Conservation (phyloP, 768 basidiomycete genomes). For the Ephemerocybe angulata region DNA sequence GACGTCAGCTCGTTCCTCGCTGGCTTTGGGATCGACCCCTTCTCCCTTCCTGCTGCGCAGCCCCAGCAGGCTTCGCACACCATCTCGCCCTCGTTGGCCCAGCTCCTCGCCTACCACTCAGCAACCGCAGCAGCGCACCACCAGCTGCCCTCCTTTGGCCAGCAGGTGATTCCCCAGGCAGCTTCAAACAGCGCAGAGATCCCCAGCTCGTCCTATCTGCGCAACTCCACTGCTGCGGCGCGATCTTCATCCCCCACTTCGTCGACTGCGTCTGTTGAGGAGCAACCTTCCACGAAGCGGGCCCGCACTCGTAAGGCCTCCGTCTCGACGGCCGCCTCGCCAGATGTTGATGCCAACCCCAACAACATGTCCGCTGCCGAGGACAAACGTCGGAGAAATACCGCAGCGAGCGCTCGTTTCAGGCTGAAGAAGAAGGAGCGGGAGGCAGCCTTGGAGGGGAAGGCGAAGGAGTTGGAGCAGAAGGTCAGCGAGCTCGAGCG, state of each 20-base stretch:
- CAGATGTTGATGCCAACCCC: slow-evolving; percentile 24
- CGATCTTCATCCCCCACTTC: slow-evolving; percentile 13
- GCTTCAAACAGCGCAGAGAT: slow-evolving; percentile 17
- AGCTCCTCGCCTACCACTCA: slow-evolving; percentile 62
- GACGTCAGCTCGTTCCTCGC: slow-evolving; percentile 38
- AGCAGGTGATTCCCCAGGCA: slow-evolving; percentile 17
- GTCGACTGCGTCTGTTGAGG: slow-evolving; percentile 27
- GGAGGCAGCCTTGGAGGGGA: slow-evolving; percentile 82
- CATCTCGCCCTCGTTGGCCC: slow-evolving; percentile 58
- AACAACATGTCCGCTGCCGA: slow-evolving; percentile 53
- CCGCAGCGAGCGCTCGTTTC: slow-evolving; percentile 90
- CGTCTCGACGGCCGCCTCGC: slow-evolving; percentile 28
- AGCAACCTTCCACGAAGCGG: slow-evolving; percentile 47
- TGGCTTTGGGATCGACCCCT: slow-evolving; percentile 42
- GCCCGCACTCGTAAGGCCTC: slow-evolving; percentile 53
- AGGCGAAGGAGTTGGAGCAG: slow-evolving; percentile 78
- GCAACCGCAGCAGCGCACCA: slow-evolving; percentile 11
- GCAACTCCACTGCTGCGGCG: slow-evolving; percentile 9
- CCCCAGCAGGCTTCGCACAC: slow-evolving; percentile 27
- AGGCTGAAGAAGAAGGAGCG: slow-evolving; percentile 95
- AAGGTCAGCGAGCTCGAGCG: slow-evolving; percentile 81
- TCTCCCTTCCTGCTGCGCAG: slow-evolving; percentile 27
- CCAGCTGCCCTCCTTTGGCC: slow-evolving; percentile 23
- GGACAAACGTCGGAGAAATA: slow-evolving; percentile 92
- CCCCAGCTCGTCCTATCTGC: slow-evolving; percentile 17